A percentile compares a stretch with the other conserved stretches of the same genome.
phyloP scores from a whole-genome alignment of 78 protist species.

The Diacronema lutheri region DNA sequence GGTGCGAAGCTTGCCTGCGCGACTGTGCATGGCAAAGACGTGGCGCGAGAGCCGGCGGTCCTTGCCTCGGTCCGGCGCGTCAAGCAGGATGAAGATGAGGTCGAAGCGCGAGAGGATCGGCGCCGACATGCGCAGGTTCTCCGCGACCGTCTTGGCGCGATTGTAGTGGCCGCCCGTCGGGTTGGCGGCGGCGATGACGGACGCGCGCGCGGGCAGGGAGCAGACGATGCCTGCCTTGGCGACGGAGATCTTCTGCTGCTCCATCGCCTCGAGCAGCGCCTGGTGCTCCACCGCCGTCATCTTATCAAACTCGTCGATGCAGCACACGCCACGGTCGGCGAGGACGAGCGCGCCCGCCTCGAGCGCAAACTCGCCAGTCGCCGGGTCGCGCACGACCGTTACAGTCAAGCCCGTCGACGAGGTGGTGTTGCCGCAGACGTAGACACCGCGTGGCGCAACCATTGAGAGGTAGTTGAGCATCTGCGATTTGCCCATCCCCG shows the following conservation, averaged over 20 bases:
- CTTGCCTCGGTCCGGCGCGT: slow-evolving; percentile 72
- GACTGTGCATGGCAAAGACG: slow-evolving; percentile 74
- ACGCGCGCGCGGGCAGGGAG: slow-evolving; percentile 88
- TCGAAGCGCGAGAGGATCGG: slow-evolving; percentile 96
- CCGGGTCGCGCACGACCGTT: slow-evolving; percentile 73
- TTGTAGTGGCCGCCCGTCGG: slow-evolving; percentile 83
- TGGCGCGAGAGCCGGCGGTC: slow-evolving; percentile 89
- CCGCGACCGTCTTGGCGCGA: slow-evolving; percentile 84
- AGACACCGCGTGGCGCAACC: slow-evolving; percentile 91
- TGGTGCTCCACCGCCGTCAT: slow-evolving; percentile 76
- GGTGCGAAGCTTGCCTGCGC: background rate
- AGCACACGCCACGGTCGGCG: slow-evolving; percentile 90
- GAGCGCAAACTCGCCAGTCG: slow-evolving; percentile 78
- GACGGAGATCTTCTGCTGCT: slow-evolving; percentile 89
- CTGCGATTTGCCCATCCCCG: slow-evolving; percentile 95
- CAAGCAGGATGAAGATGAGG: slow-evolving; percentile 91
- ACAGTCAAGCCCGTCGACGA: slow-evolving; percentile 96
- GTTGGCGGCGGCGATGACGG: slow-evolving; percentile 98
- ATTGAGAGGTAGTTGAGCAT: slow-evolving; percentile 78
- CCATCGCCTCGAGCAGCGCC: slow-evolving; percentile 96
- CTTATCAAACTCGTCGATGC: slow-evolving; percentile 99
- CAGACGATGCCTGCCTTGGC: slow-evolving; percentile 98
- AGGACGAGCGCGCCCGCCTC: slow-evolving; percentile 69
- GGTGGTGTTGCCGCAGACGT: slow-evolving; percentile 97
- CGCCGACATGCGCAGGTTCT: slow-evolving; percentile 81